phyloP scores from a whole-genome alignment of 106 monocot genomes.

The Allium sativum region DNA sequence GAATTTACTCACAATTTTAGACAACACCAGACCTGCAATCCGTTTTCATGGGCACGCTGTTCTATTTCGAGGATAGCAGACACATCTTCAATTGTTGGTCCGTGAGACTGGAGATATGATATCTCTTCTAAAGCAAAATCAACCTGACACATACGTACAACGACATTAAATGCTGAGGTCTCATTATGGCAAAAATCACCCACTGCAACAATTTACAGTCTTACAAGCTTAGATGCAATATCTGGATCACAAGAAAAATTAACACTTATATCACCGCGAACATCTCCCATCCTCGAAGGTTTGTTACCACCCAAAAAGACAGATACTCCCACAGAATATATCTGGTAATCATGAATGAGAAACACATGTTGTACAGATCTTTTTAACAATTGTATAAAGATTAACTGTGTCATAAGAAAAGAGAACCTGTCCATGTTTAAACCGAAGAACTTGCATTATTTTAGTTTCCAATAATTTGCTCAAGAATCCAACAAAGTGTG shows the following conservation, averaged over 20 bases:
- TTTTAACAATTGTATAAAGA: background rate
- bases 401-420: background rate
- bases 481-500: slow-evolving; percentile 89
- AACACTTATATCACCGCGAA: slow-evolving; percentile 93
- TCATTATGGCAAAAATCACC: background rate
- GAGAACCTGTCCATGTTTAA: slow-evolving; percentile 95
- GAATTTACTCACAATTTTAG: too few species aligned
- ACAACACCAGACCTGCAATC: slow-evolving; percentile 57
- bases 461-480: slow-evolving; percentile 95
- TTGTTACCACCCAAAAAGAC: slow-evolving; percentile 98
- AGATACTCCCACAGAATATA: slow-evolving; percentile 88
- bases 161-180: background rate
- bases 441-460: slow-evolving; percentile 96
- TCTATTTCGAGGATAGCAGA: slow-evolving; percentile 88
- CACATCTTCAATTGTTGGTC: slow-evolving; percentile 74
- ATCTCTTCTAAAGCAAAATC: slow-evolving; percentile 95
- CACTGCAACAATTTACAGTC: slow-evolving; percentile 9
- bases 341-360: slow-evolving; percentile 29
- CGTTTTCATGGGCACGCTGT: slow-evolving; percentile 99
- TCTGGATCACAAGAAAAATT: slow-evolving; percentile 95
- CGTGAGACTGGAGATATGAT: slow-evolving; percentile 64
- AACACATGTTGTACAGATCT: background rate
- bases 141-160: slow-evolving; percentile 30
- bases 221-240: slow-evolving; percentile 84
- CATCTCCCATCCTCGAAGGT: slow-evolving; percentile 93